phyloP scores from a whole-genome alignment of 257 asterid species.

The Echites panduratus region DNA sequence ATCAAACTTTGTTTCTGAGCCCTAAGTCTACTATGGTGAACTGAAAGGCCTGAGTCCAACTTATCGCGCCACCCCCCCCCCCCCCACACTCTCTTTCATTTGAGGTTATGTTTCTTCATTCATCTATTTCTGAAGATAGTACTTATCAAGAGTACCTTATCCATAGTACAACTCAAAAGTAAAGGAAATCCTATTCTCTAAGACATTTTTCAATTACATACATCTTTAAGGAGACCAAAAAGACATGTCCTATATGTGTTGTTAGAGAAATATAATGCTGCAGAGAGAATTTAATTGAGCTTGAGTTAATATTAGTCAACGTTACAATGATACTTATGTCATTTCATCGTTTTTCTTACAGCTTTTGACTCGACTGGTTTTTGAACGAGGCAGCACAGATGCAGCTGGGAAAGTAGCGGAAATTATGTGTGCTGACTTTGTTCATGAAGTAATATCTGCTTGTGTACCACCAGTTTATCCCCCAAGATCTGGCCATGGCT shows the following conservation, averaged over 20 bases:
- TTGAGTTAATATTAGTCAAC: conserved; percentile 7
- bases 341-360: conserved; percentile 33
- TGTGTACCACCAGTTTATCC: conserved; percentile 99
- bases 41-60: neutral
- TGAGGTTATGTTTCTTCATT: neutral
- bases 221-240: neutral
- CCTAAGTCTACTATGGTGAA: neutral
- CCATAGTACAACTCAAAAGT: neutral
- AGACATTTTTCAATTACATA: neutral
- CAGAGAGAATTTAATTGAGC: neutral
- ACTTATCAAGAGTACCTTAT: neutral
- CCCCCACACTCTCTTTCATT: neutral
- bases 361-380: conserved; percentile 93
- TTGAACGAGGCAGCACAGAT: conserved; percentile 88
- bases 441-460: conserved; percentile 92
- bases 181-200: neutral
- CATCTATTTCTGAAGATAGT: neutral
- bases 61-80: neutral
- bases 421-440: conserved; percentile 91
- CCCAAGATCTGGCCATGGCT: conserved; percentile 92
- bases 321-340: conserved; percentile 17
- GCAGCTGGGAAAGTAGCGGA: conserved; percentile 98
- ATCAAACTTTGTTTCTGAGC: neutral
- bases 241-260: neutral
- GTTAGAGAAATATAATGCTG: neutral